Percentiles rank a stretch among this genome's conserved stretches.
Evolutionary conservation across 2,329 filamentous ascomycete species (phyloP).

Genomic region (Ceratocystis papillata): DNA sequence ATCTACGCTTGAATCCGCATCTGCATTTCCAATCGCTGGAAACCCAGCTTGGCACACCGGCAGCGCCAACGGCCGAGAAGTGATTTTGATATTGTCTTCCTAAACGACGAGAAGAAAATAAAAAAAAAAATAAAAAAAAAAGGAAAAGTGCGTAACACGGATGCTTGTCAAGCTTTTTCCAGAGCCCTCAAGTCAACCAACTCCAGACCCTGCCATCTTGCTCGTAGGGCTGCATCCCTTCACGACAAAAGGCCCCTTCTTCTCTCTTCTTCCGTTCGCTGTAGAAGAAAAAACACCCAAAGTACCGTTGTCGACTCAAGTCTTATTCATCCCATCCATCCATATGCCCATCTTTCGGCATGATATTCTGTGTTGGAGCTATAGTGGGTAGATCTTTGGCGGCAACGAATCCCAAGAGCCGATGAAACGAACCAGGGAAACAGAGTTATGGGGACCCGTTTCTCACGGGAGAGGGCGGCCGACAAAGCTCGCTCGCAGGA

Average conservation of each 20-base stretch:
- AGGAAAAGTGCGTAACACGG: not conserved
- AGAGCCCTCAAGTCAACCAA: not conserved
- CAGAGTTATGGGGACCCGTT: conserved; percentile 11
- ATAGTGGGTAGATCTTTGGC: not conserved
- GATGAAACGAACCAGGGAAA: conserved; percentile 14
- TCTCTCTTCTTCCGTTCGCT: conserved; percentile 5
- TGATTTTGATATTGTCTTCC: not conserved
- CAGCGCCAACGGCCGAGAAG: no score
- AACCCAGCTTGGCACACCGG: no score
- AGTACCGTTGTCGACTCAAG: conserved; percentile 9
- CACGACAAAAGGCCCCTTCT: conserved; percentile 17
- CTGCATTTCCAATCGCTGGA: no score
- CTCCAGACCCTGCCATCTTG: conserved; percentile 10
- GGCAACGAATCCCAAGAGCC: not conserved
- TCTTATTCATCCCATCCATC: conserved; percentile 12
- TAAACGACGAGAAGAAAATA: no score
- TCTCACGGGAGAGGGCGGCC: not conserved
- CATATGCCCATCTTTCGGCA: conserved; percentile 12
- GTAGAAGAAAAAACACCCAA: not conserved
- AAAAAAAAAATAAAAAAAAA: not conserved
- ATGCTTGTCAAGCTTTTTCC: not conserved
- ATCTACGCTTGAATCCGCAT: not conserved
- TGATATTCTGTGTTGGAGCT: conserved; percentile 8
- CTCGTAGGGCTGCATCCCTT: conserved; percentile 18
- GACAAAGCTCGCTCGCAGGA: not conserved